These are phyloP conservation scores for Viola odorata DNA, from an alignment of 345 rosid genomes.

Conservation along the genomic window DNA sequence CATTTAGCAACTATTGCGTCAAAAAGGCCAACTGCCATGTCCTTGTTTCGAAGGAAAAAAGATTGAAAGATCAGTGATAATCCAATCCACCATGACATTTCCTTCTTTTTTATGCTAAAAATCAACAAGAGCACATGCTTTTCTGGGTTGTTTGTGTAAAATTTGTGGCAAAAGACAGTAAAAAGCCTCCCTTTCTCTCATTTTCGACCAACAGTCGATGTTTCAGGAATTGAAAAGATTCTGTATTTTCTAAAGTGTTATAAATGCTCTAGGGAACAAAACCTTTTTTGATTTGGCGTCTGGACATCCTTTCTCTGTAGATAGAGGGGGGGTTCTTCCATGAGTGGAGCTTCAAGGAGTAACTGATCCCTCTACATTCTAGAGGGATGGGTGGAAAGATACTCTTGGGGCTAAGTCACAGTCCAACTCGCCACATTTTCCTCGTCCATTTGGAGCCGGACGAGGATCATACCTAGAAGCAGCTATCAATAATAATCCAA, in stretches of 20 bases:
- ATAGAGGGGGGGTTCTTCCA: slow-evolving; percentile 83
- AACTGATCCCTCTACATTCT: slow-evolving; percentile 71
- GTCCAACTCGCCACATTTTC: slow-evolving; percentile 59
- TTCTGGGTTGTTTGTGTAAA: no score
- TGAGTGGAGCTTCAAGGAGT: slow-evolving; percentile 70
- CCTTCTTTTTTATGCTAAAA: neutral
- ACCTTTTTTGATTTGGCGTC: slow-evolving; percentile 65
- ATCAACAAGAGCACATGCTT: no score
- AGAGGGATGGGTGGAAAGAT: slow-evolving; percentile 93
- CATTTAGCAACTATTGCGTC: slow-evolving; percentile 11
- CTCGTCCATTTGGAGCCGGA: slow-evolving; percentile 71
- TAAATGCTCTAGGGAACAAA: slow-evolving; percentile 60
- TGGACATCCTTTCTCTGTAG: slow-evolving; percentile 54
- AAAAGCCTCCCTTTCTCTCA: neutral
- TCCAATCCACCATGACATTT: neutral
- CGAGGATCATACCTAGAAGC: slow-evolving; percentile 91
- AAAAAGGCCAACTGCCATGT: slow-evolving; percentile 15
- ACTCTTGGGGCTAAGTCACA: slow-evolving; percentile 51
- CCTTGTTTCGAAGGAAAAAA: slow-evolving; percentile 15
- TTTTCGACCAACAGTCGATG: neutral
- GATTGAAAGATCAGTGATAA: neutral
- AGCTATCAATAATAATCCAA: slow-evolving; percentile 74
- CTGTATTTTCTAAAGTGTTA: no score
- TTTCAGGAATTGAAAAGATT: neutral
- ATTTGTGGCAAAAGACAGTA: no score